A percentile compares a stretch with the other conserved stretches of the same genome.
phyloP scores from a whole-genome alignment of 2,329 filamentous ascomycete genomes.

The Lachnum nothofagi region DNA sequence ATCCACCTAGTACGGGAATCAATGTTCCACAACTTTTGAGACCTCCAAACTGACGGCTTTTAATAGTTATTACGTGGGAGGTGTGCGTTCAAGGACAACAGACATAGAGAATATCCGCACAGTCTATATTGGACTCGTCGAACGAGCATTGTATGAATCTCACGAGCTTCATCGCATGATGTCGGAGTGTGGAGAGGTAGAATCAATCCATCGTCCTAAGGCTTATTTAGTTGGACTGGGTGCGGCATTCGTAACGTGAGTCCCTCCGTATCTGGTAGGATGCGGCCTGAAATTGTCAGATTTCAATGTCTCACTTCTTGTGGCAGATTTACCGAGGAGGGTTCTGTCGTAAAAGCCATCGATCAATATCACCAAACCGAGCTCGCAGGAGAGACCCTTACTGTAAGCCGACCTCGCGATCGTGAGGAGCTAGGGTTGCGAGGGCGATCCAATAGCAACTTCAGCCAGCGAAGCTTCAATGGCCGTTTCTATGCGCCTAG shows the following conservation, averaged over 20 bases:
- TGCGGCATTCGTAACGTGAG: slow-evolving; percentile 24
- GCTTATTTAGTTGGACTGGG: not conserved
- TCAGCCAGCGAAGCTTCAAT: slow-evolving; percentile 2
- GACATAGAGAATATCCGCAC: slow-evolving; percentile 9
- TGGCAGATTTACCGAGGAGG: slow-evolving; percentile 1
- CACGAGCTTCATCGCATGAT: slow-evolving; percentile 20
- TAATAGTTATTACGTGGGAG: slow-evolving; percentile 1
- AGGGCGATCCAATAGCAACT: slow-evolving; percentile 6
- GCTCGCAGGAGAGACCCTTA: not conserved
- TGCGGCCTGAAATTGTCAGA: no score
- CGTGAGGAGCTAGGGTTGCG: not conserved
- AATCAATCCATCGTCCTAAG: slow-evolving; percentile 17
- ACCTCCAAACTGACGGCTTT: not conserved
- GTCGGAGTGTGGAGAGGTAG: slow-evolving; percentile 21
- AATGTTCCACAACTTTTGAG: not conserved
- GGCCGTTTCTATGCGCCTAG: not conserved
- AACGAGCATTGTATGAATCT: slow-evolving; percentile 12
- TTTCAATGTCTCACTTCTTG: not conserved
- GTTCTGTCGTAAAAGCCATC: not conserved
- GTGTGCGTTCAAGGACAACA: not conserved
- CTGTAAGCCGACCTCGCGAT: not conserved
- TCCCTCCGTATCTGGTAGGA: no score
- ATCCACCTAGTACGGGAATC: not conserved
- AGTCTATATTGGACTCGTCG: slow-evolving; percentile 11
- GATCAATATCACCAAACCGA: not conserved